phyloP scores from a whole-genome alignment of 148 eudicot species.

The Vaccinium macrocarpon region DNA sequence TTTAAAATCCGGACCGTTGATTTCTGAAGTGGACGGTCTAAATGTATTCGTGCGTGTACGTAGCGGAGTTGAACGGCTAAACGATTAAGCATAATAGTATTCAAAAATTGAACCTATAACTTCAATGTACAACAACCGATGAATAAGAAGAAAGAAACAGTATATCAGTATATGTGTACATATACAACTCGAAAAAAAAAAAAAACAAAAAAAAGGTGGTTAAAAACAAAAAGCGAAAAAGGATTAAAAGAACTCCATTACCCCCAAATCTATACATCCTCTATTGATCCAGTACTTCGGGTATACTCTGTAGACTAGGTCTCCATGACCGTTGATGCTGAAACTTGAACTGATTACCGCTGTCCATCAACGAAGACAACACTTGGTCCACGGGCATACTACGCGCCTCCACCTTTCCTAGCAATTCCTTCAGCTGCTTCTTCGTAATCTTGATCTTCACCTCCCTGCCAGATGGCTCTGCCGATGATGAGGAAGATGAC shows the following conservation, averaged over 20 bases:
- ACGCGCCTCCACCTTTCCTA: slow-evolving; percentile 9
- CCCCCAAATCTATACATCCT: background rate
- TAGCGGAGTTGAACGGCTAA: background rate
- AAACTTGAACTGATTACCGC: background rate
- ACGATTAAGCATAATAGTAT: background rate
- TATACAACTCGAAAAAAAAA: background rate
- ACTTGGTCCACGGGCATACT: slow-evolving; percentile 18
- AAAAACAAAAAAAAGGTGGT: background rate
- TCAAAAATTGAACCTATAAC: background rate
- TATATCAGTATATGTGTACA: background rate
- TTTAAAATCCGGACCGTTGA: no score
- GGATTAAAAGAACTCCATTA: background rate
- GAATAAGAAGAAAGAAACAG: background rate
- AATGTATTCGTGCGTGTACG: no score
- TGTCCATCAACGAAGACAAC: slow-evolving; percentile 14
- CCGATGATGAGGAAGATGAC: background rate
- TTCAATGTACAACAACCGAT: background rate
- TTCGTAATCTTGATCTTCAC: slow-evolving; percentile 33
- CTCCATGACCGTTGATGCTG: slow-evolving; percentile 24
- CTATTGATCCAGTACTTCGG: slow-evolving; percentile 14
- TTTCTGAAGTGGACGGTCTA: no score
- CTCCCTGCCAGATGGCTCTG: background rate
- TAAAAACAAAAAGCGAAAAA: background rate
- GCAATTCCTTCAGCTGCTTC: slow-evolving; percentile 26
- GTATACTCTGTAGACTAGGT: slow-evolving; percentile 24